These are phyloP conservation scores for Talaromyces sp. DNA, from an alignment of 2,329 filamentous ascomycete species.

Conservation along the genomic window DNA sequence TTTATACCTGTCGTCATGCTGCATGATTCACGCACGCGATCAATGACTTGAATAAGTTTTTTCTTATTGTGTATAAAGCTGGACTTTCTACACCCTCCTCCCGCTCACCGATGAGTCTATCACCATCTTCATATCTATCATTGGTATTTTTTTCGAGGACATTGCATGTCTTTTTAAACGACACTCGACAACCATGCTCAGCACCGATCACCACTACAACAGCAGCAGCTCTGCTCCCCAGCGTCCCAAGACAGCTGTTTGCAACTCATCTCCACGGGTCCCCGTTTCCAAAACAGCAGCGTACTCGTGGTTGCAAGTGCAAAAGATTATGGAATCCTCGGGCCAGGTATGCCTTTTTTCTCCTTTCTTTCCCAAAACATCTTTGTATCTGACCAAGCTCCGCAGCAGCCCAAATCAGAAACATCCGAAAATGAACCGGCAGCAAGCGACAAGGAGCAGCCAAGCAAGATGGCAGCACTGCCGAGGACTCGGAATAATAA, in stretches of 20 bases:
- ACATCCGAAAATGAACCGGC: background rate
- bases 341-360: constrained; percentile 1
- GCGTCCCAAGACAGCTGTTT: background rate
- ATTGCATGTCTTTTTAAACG: background rate
- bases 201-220: no score
- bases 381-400: background rate
- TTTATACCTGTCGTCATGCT: background rate
- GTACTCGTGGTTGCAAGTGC: constrained; percentile 12
- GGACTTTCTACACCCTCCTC: background rate
- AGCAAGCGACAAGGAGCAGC: background rate
- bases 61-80: background rate
- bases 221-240: background rate
- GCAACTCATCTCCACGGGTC: constrained; percentile 4
- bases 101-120: background rate
- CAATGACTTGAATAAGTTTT: background rate
- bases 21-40: background rate
- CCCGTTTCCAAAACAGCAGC: constrained; percentile 13
- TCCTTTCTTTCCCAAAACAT: background rate
- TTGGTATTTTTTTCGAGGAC: background rate
- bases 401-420: constrained; percentile 9
- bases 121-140: background rate
- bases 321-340: constrained; percentile 10
- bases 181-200: background rate
- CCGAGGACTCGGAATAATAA: constrained; percentile 2
- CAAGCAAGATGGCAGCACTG: background rate